Evolutionary conservation across 2,329 filamentous ascomycete genomes (phyloP), one percentile per base, ranked within the genome.

Genomic region (Ramularia collo-cygni): DNA sequence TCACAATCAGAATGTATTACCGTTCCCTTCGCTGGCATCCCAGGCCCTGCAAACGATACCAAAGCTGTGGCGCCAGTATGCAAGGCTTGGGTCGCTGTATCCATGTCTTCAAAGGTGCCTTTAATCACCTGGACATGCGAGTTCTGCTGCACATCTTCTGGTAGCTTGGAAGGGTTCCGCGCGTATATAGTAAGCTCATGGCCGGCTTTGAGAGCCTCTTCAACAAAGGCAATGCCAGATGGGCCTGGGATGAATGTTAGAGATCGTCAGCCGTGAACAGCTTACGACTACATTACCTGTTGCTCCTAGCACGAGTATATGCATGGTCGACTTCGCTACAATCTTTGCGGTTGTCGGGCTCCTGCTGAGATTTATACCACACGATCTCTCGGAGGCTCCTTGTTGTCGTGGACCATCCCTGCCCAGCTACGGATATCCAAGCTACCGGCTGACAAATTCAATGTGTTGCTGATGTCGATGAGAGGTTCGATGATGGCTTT

Each of bases 221-320:
- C 38, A 26, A 48, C 18, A 32, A 54, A 52, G 4, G 43, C 30
- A 16, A 47, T 32, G 26, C 51, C 49, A 8, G 43, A 48, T n/a
- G 45, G 47, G 30, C 47, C 47, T 48, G 38, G 1, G 6, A 17
- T 7, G 4, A 36, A 27, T 38, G 28, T 31, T 28, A 14, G 18
- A 8, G 13, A n/a, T 16, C 9, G 14, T 4, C 12, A 8, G 9
- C 12, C 1, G 9, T 19, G 13, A 24, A 21, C 13, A 21, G 3
- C n/a, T 15, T 21, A 17, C 29, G 15, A 12, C 17, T 17, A 17
- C 15, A 15, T 28, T 28, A 48, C 48, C 51, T 29, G 47, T 54
- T 10, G 42, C 49, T 14, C 51, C 51, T 2, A 52, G 24, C 14
- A 54, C 44, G 35, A 52, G 45, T 31, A 52, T 40, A 28, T 54